phyloP scores from a whole-genome alignment of 139 green algal genomes.

The Chlamydomonas asymmetrica region DNA sequence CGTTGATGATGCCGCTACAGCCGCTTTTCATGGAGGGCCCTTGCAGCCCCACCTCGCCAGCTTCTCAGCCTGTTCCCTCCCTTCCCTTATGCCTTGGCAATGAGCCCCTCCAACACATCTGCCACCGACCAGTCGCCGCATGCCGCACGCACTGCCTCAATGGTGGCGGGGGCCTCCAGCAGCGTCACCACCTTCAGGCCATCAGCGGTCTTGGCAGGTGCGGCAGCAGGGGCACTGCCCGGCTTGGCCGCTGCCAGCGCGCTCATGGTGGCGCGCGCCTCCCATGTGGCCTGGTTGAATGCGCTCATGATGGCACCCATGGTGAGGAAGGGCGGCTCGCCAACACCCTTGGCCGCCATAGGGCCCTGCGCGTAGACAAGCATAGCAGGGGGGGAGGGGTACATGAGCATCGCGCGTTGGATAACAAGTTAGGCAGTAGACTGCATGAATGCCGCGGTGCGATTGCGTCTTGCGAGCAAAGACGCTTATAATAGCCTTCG shows the following conservation, averaged over 20 bases:
- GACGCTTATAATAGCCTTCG: neutral
- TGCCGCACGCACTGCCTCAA: constrained; percentile 20
- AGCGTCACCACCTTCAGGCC: neutral
- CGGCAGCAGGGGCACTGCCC: neutral
- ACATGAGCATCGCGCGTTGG: neutral
- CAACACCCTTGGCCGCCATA: constrained; percentile 45
- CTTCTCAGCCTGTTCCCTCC: too few relatives aligned
- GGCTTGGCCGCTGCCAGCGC: neutral
- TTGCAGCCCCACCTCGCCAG: too few relatives aligned
- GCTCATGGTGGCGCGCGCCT: neutral
- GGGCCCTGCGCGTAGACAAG: constrained; percentile 17
- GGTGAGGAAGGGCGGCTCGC: constrained; percentile 52
- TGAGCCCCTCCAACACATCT: constrained; percentile 18
- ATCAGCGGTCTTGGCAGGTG: neutral
- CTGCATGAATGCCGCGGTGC: neutral
- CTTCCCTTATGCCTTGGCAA: too few relatives aligned
- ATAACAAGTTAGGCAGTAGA: neutral
- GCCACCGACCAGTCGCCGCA: constrained; percentile 12
- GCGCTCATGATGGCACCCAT: constrained; percentile 23
- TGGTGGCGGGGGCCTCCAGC: constrained; percentile 23
- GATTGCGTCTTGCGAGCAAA: neutral
- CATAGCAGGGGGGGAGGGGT: constrained; percentile 1
- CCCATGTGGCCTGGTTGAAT: constrained; percentile 20
- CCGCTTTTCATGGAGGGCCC: too few relatives aligned
- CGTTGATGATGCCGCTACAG: too few relatives aligned